Evolutionary conservation across 179 eudicot genomes (phyloP).

Genomic region (Beta lomatogona): DNA sequence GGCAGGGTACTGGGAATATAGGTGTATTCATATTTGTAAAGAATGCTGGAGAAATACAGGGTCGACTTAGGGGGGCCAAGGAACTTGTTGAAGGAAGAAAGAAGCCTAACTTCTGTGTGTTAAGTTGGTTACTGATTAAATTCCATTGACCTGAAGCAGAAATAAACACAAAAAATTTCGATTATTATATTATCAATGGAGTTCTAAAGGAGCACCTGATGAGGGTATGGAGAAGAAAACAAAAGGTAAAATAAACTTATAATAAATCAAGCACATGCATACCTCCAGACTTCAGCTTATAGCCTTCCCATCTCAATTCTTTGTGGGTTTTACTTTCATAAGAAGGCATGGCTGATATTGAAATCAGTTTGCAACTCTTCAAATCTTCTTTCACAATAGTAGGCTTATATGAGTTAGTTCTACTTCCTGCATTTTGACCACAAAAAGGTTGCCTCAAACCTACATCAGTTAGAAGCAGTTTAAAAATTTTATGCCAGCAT

Average conservation of each 20-base stretch:
- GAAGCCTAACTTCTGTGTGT: background rate
- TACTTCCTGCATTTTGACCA: slow-evolving; percentile 24
- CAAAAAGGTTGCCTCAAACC: slow-evolving; percentile 3
- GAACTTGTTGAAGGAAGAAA: slow-evolving; percentile 20
- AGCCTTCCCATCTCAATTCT: slow-evolving; percentile 44
- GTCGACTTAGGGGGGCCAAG: background rate
- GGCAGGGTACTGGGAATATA: background rate
- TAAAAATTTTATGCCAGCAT: background rate
- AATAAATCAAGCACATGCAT: slow-evolving; percentile 5
- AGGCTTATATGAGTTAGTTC: slow-evolving; percentile 17
- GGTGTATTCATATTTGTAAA: slow-evolving; percentile 6
- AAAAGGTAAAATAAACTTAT: background rate
- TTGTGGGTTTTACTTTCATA: slow-evolving; percentile 38
- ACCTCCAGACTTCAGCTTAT: slow-evolving; percentile 29
- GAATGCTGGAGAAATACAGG: slow-evolving; percentile 1
- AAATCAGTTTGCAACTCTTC: slow-evolving; percentile 2
- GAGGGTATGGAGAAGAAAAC: background rate
- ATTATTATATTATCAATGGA: background rate
- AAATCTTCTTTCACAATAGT: background rate
- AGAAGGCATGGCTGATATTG: slow-evolving; percentile 33
- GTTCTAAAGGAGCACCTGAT: background rate
- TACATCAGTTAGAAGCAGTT: background rate
- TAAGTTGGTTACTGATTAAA: background rate
- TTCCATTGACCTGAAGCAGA: slow-evolving; percentile 17
- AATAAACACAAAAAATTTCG: background rate